These are phyloP conservation scores for Pythium dissimile DNA, from an alignment of 352 stramenopile species.

Conservation along the genomic window DNA sequence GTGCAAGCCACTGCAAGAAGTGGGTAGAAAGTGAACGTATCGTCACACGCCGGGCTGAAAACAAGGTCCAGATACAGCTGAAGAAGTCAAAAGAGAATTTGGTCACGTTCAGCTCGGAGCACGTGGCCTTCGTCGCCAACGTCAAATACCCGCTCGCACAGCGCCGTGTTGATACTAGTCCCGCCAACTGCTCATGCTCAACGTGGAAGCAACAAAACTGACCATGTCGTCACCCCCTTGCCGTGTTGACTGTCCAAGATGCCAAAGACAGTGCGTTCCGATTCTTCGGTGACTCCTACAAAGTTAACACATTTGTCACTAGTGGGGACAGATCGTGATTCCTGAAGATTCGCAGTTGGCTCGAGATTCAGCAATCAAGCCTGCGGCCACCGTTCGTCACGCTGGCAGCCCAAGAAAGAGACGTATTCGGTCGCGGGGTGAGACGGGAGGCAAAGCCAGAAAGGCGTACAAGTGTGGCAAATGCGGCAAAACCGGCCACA, in stretches of 20 bases:
- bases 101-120: constrained; percentile 4
- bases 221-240: constrained; percentile 16
- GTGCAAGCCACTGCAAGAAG: neutral
- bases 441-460: too few species aligned
- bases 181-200: constrained; percentile 2
- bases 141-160: constrained; percentile 4
- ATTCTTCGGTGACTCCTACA: constrained; percentile 8
- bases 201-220: constrained; percentile 4
- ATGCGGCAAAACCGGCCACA: too few species aligned
- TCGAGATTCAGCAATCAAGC: too few species aligned
- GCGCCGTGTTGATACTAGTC: neutral
- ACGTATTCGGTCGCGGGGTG: too few species aligned
- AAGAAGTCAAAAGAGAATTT: neutral
- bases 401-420: too few species aligned
- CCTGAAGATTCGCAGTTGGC: too few species aligned
- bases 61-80: constrained; percentile 12
- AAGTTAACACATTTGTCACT: neutral
- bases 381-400: too few species aligned
- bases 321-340: neutral
- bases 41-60: constrained; percentile 10
- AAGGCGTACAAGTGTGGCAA: too few species aligned
- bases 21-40: neutral
- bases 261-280: neutral
- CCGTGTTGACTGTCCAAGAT: neutral
- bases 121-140: constrained; percentile 10